Evolutionary conservation across 2,329 filamentous ascomycete species (phyloP).

Genomic region (Clathrospora elynae): DNA sequence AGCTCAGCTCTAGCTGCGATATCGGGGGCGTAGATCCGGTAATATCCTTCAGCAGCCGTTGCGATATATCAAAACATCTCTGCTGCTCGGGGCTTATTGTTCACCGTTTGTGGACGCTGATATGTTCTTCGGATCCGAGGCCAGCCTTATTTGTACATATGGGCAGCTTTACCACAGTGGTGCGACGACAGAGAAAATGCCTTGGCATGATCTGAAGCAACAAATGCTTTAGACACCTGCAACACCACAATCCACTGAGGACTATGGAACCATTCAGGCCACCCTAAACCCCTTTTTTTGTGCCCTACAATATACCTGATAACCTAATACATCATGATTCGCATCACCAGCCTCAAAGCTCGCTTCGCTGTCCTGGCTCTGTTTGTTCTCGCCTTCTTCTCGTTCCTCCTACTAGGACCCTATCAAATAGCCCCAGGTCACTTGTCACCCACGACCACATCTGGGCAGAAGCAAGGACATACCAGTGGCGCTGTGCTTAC

Average conservation of each 20-base stretch:
- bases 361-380: constrained; percentile 55
- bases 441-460: constrained; percentile 22
- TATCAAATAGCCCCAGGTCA: constrained; percentile 53
- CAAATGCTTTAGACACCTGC: constrained; percentile 8
- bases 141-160: constrained; percentile 4
- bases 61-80: constrained; percentile 26
- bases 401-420: constrained; percentile 65
- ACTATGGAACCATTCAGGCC: constrained; percentile 5
- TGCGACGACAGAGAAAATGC: constrained; percentile 11
- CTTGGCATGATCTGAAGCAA: constrained; percentile 25
- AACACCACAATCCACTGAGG: constrained; percentile 1
- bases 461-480: constrained; percentile 23
- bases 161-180: constrained; percentile 14
- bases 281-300: neutral
- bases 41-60: constrained; percentile 35
- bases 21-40: constrained; percentile 38
- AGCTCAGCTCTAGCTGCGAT: constrained; percentile 35
- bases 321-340: constrained; percentile 32
- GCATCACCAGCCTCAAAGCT: constrained; percentile 33
- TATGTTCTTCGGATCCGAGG: constrained; percentile 9
- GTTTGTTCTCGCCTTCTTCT: constrained; percentile 61
- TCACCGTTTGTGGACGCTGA: constrained; percentile 5
- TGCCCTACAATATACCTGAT: constrained; percentile 2
- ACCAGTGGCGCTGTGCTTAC: constrained; percentile 52
- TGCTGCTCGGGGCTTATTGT: constrained; percentile 9